Evolutionary conservation across 2,329 filamentous ascomycete genomes (phyloP).

Genomic region (Aquanectria penicillioides): DNA sequence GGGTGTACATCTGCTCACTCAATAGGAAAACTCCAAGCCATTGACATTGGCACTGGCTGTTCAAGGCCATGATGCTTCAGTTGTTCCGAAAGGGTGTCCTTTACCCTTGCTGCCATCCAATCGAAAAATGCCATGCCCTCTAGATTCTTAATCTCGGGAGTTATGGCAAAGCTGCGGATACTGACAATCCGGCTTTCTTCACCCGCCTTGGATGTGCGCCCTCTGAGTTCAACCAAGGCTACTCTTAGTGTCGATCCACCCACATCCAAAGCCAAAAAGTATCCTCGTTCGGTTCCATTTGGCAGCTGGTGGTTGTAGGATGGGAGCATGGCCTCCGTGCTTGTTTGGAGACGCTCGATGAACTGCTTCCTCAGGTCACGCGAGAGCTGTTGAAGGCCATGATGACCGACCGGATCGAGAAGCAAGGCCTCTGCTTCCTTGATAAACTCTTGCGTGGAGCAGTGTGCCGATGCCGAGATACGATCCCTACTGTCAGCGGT

Average conservation of each 20-base stretch:
- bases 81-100: slow-evolving; percentile 62
- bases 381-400: slow-evolving; percentile 59
- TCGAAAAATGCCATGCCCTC: slow-evolving; percentile 71
- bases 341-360: slow-evolving; percentile 59
- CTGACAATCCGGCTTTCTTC: slow-evolving; percentile 62
- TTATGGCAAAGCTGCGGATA: slow-evolving; percentile 67
- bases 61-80: slow-evolving; percentile 50
- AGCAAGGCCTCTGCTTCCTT: slow-evolving; percentile 64
- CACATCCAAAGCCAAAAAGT: slow-evolving; percentile 73
- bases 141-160: slow-evolving; percentile 63
- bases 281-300: slow-evolving; percentile 66
- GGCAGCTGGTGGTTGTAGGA: slow-evolving; percentile 74
- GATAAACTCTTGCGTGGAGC: slow-evolving; percentile 62
- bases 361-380: slow-evolving; percentile 65
- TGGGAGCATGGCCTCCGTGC: slow-evolving; percentile 70
- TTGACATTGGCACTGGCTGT: slow-evolving; percentile 64
- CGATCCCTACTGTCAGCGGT: slow-evolving; percentile 40
- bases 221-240: slow-evolving; percentile 68
- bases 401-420: slow-evolving; percentile 57
- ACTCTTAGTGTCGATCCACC: slow-evolving; percentile 75
- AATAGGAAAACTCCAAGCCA: slow-evolving; percentile 77
- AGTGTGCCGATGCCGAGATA: slow-evolving; percentile 31
- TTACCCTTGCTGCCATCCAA: slow-evolving; percentile 73
- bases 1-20: slow-evolving; percentile 64
- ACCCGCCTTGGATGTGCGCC: slow-evolving; percentile 50